Evolutionary conservation across 768 basidiomycete species (phyloP), one percentile per base, ranked within the genome.

Genomic region (Amylocystis lapponica): DNA sequence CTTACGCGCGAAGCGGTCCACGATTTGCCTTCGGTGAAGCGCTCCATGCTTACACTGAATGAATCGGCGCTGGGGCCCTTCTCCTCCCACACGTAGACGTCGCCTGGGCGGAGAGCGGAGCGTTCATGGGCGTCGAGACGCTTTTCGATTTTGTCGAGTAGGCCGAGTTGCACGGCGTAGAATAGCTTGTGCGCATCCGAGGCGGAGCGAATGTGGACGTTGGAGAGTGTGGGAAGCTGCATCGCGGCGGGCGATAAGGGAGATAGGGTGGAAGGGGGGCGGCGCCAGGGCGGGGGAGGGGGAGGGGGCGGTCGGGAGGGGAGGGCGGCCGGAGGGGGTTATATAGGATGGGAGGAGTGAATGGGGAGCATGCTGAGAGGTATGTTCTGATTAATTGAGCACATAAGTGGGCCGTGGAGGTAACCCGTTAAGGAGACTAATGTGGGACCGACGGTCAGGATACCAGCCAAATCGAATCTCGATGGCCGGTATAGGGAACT

Each of bases 1-100:
- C 87, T 76, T 45, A 90, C 86, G 43, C 87, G 78, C 37, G 85
- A 87, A 30, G 87, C 81, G 31, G 83, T 84, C 87, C 87, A 90
- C 50, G 81, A 74, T 54, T 81, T 74, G 19, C 87, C 87, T 59
- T 90, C 87, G 4, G 87, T 90, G 63, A 87, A 90, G 22, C 87
- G 75, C 57, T 90, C 88, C 57, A 90, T 90, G 23, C 85, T 83
- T 25, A 86, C 71, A 12, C 86, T 85, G 3, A 82, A 84, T 12
- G 85, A 76, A 61, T 86, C 86, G 19, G 76, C 75, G 52, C 81
- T 78, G 13, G 84, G 81, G 19, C 78, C 77, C 36, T 85, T 71
- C 57, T 87, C 86, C 64, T 87, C 86, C 86, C 86, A 76, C 39
- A 73, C 73, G 41, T 75, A 77, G 27, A 77, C 71, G 45, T 65